Evolutionary conservation across 257 asterid genomes (phyloP).

Genomic region (Solanum lycopersicoides): DNA sequence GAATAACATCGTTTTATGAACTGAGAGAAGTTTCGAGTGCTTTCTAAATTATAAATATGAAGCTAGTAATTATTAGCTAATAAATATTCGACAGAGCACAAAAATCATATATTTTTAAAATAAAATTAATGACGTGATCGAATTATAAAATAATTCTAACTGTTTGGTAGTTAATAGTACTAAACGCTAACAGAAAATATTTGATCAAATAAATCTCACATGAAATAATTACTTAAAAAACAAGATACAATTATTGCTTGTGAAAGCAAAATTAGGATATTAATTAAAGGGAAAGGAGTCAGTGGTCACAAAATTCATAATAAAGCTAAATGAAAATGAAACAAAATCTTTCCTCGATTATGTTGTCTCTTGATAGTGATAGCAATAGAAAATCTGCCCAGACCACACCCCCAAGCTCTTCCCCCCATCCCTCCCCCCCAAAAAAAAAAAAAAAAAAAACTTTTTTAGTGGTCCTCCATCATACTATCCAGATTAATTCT

Average conservation of each 20-base stretch:
- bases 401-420: neutral
- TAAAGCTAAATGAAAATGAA: slow-evolving; percentile 31
- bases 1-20: neutral
- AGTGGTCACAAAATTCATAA: neutral
- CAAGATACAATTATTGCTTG: neutral
- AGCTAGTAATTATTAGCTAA: neutral
- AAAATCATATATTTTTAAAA: no score
- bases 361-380: slow-evolving; percentile 47
- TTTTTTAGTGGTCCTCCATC: slow-evolving; percentile 21
- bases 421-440: no score
- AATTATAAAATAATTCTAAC: neutral
- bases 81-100: rapidly evolving
- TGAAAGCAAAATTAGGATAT: neutral
- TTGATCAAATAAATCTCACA: neutral
- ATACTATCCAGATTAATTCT: neutral
- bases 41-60: neutral
- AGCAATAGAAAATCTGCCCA: slow-evolving; percentile 14
- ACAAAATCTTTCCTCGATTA: slow-evolving; percentile 43
- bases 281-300: neutral
- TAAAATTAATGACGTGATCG: no score
- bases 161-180: neutral
- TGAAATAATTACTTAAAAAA: neutral
- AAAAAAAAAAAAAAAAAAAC: no score
- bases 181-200: neutral
- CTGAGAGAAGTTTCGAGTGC: neutral